Percentiles rank a stretch among this genome's conserved stretches.
Conservation (phyloP, 169 alveolate genomes). For the Pseudocohnilembus persalinus region DNA sequence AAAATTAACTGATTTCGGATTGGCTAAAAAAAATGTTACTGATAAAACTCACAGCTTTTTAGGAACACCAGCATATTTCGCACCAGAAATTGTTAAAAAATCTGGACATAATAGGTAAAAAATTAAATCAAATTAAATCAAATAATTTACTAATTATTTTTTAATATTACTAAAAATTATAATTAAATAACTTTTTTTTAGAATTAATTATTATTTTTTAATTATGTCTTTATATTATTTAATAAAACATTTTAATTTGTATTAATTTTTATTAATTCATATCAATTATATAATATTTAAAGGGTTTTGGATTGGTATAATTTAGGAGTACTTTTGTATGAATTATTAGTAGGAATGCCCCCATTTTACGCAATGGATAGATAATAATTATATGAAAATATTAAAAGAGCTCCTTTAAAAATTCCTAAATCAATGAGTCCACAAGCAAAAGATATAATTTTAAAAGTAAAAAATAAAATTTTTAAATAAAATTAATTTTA, state of each 20-base stretch:
- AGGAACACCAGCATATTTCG: conserved; percentile 74
- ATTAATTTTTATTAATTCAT: too few species aligned
- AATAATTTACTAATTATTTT: too few species aligned
- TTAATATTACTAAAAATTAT: too few species aligned
- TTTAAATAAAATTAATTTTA: conserved; percentile 7
- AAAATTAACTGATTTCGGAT: conserved; percentile 66
- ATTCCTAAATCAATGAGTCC: conserved; percentile 71
- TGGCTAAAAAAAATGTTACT: conserved; percentile 47
- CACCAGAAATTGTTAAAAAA: conserved; percentile 62
- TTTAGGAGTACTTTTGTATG: conserved; percentile 87
- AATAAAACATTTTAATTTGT: too few species aligned
- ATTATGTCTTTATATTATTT: too few species aligned
- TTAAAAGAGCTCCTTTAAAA: conserved; percentile 66
- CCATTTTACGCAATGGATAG: conserved; percentile 78
- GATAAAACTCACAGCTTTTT: conserved; percentile 52
- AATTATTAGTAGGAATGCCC: conserved; percentile 86
- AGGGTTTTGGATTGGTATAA: conserved; percentile 90
- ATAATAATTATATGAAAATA: conserved; percentile 66
- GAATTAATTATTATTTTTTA: too few species aligned
- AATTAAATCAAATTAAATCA: too few species aligned
- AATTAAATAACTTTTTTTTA: too few species aligned
- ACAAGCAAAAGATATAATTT: conserved; percentile 71
- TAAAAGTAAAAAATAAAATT: conserved; percentile 40
- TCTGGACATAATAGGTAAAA: conserved; percentile 51
- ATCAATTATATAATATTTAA: too few species aligned